These are phyloP conservation scores for Urtica urens DNA, from an alignment of 306 rosid species.

Conservation along the genomic window DNA sequence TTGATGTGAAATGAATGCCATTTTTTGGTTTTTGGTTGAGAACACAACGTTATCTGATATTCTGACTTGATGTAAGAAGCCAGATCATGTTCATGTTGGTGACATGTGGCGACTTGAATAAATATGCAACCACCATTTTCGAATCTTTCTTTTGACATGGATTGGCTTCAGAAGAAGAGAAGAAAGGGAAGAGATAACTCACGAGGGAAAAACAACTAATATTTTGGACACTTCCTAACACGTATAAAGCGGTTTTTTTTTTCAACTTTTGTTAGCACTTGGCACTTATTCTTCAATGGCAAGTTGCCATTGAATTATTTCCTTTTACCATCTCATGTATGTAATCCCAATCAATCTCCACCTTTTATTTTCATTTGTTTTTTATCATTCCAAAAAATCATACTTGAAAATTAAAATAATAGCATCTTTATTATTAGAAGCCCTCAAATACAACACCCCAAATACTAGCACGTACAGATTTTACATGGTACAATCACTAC, in stretches of 20 bases:
- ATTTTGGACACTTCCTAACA: too few relatives aligned
- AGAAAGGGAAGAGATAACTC: background rate
- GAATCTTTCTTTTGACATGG: constrained; percentile 1
- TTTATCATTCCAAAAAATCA: too few relatives aligned
- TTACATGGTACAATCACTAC: too few relatives aligned
- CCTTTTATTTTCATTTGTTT: background rate
- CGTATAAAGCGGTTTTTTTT: too few relatives aligned
- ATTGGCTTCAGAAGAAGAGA: background rate
- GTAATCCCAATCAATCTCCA: background rate
- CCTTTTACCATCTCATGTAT: background rate
- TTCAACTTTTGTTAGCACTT: too few relatives aligned
- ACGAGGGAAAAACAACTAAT: background rate
- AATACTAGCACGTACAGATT: too few relatives aligned
- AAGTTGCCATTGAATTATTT: background rate
- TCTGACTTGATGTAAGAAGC: background rate
- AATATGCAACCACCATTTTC: background rate
- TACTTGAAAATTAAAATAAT: background rate
- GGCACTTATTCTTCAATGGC: background rate
- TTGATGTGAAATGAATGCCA: background rate
- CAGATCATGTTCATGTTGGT: constrained; percentile 1
- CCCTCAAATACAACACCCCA: too few relatives aligned
- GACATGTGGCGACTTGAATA: background rate
- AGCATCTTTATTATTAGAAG: too few relatives aligned
- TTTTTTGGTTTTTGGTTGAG: constrained; percentile 1
- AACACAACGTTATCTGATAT: background rate